Base-by-base conservation (phyloP, 805 yeast genomes). In the Lachancea sp. region DNA sequence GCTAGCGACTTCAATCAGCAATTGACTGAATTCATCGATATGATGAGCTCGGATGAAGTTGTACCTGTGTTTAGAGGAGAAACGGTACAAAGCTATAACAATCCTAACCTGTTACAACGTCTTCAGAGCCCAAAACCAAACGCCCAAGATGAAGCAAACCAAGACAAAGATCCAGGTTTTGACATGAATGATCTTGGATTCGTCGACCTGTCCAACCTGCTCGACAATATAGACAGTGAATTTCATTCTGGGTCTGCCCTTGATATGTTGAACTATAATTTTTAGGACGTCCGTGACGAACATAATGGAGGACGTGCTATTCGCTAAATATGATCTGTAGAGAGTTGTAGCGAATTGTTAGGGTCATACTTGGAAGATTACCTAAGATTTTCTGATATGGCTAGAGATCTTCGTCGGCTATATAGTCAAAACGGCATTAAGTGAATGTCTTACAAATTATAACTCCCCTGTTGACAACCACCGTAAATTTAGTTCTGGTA, bases 21-120 rank as follows among this genome's bases (percentile, higher is more conserved):
- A 29, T 41, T 50, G 4, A 48, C 50, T 4, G 52, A 48, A 23
- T 37, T 48, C n/a, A 48, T 49, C 15, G 54, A 49, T 17, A 35
- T 49, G 19, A 36, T 47, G 8, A 43, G 48, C 26, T 48, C 45
- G 13, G 34, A 36, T 6, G 34, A 36, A 15, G 40, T 36, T 5
- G 23, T 35, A 5, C 17, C 11, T 4, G 23, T 25, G 17, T 25
- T 25, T 22, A 25, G 15, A 5, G 9, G 5, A 6, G 29, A 34
- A 8, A 21, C 19, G 16, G 8, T 6, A 12, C 25, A 7, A 8
- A 8, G 15, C 4, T 6, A 9, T 8, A 15, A 15, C 16, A 9
- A 11, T 3, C n/a, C 36, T 7, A n/a, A 4, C n/a, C 7, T 34
- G 19, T 25, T 25, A 11, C 24, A 25, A 15, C 31, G 11, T 7